These are phyloP conservation scores for Zalaria sp. DNA, from an alignment of 2,329 filamentous ascomycete species.

Conservation along the genomic window DNA sequence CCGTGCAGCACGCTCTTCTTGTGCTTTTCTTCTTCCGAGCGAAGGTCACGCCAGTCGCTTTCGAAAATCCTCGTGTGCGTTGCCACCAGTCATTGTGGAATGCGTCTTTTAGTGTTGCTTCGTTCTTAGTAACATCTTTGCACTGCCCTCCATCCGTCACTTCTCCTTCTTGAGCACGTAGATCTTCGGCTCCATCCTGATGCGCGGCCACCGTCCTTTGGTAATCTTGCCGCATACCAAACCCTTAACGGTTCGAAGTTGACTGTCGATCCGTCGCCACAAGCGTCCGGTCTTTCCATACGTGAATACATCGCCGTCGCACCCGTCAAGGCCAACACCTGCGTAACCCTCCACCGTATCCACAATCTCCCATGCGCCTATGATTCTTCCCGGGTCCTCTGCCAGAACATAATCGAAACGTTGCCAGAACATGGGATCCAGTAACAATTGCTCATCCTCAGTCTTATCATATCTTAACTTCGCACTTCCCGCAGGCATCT, in stretches of 20 bases:
- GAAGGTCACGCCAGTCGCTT: too few relatives aligned
- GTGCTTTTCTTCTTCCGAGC: too few relatives aligned
- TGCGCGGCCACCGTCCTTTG: constrained; percentile 2
- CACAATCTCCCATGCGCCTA: constrained; percentile 38
- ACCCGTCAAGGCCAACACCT: constrained; percentile 23
- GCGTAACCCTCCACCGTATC: constrained; percentile 37
- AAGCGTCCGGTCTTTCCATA: neutral
- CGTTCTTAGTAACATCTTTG: too few relatives aligned
- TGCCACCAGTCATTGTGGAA: too few relatives aligned
- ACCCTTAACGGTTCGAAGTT: neutral
- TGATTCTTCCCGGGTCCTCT: constrained; percentile 34
- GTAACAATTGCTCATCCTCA: constrained; percentile 30
- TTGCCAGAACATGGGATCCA: constrained; percentile 40
- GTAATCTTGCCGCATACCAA: constrained; percentile 2
- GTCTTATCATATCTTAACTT: constrained; percentile 48
- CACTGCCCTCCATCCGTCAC: neutral
- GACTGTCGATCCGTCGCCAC: neutral
- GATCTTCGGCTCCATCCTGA: constrained; percentile 16
- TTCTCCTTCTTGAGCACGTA: constrained; percentile 27
- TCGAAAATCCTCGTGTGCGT: too few relatives aligned
- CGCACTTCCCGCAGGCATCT: constrained; percentile 18
- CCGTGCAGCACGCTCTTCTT: too few relatives aligned
- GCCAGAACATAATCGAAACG: constrained; percentile 44
- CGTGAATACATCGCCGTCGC: neutral
- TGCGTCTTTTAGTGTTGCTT: too few relatives aligned